Percentiles rank a stretch among this genome's conserved stretches.
These are phyloP conservation scores for Trichophyton mentagrophytes DNA, from an alignment of 2,329 filamentous ascomycete species.

Conservation along the genomic window DNA sequence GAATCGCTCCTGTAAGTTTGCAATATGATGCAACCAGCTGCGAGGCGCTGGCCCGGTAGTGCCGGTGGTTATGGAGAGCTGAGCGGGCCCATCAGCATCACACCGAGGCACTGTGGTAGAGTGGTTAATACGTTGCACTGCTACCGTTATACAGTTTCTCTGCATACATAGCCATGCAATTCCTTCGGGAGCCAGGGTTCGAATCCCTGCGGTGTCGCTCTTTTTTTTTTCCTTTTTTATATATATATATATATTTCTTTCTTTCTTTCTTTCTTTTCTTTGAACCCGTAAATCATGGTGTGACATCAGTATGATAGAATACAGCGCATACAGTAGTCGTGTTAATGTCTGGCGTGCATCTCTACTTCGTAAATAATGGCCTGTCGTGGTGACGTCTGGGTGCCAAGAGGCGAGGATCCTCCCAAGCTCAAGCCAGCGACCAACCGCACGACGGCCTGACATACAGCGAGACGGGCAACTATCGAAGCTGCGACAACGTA, in stretches of 20 bases:
- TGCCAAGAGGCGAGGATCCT: not conserved
- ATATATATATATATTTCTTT: too few relatives aligned
- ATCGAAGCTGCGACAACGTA: not conserved
- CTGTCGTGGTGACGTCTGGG: not conserved
- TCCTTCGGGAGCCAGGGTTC: constrained; percentile 5
- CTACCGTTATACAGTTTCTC: constrained; percentile 1
- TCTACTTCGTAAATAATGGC: not conserved
- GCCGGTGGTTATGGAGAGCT: not conserved
- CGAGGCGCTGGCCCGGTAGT: not conserved
- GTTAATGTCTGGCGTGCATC: not conserved
- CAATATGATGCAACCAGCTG: not conserved
- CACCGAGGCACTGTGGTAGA: constrained; percentile 4
- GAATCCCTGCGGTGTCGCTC: constrained; percentile 3
- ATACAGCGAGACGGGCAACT: not conserved
- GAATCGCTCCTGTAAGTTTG: not conserved
- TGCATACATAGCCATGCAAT: constrained; percentile 4
- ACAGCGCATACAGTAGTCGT: too few relatives aligned
- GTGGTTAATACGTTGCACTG: constrained; percentile 5
- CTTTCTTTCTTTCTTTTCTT: not conserved
- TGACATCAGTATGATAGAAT: too few relatives aligned
- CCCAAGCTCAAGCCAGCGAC: not conserved
- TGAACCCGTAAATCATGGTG: too few relatives aligned
- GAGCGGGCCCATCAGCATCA: not conserved
- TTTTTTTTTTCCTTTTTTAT: not conserved
- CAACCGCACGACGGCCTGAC: not conserved